Percentiles rank a stretch among this genome's conserved stretches.
Conservation (phyloP, 192 early-diverging fungal genomes). For the Gryganskiella cystojenkinii region DNA sequence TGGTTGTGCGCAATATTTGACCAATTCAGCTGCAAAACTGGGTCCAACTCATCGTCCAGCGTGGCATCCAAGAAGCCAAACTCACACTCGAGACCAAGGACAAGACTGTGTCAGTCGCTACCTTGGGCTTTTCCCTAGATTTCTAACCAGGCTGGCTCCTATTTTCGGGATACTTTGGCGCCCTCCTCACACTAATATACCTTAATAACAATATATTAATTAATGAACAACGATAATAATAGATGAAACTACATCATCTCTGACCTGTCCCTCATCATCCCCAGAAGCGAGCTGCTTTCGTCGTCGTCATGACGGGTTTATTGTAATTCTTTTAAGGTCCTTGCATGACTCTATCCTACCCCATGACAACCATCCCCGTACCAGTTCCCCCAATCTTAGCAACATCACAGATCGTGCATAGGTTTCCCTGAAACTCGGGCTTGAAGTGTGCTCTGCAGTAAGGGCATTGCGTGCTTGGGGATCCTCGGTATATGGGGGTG, state of each 20-base stretch:
- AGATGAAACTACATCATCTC: too few species aligned
- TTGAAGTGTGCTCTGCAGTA: conserved; percentile 91
- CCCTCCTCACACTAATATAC: too few species aligned
- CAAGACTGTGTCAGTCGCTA: background rate
- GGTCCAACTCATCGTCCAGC: conserved; percentile 29
- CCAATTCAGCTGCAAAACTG: conserved; percentile 20
- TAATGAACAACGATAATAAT: too few species aligned
- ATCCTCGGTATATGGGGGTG: conserved; percentile 92
- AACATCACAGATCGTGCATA: conserved; percentile 91
- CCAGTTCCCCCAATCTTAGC: conserved; percentile 82
- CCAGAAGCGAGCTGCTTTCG: too few species aligned
- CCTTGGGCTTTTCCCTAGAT: background rate
- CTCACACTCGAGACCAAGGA: conserved; percentile 23
- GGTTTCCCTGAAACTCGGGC: conserved; percentile 79
- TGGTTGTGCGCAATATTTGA: background rate
- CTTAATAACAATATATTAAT: too few species aligned
- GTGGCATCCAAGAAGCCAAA: conserved; percentile 47
- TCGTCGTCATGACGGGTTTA: too few species aligned
- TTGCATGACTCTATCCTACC: conserved; percentile 12
- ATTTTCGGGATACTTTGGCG: too few species aligned
- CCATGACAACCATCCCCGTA: conserved; percentile 73
- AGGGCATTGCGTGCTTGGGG: conserved; percentile 81
- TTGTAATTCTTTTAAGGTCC: too few species aligned
- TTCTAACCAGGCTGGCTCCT: conserved; percentile 30
- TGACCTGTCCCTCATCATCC: too few species aligned